phyloP scores from a whole-genome alignment of 495 filamentous ascomycete genomes.

The Daldinia grandis region DNA sequence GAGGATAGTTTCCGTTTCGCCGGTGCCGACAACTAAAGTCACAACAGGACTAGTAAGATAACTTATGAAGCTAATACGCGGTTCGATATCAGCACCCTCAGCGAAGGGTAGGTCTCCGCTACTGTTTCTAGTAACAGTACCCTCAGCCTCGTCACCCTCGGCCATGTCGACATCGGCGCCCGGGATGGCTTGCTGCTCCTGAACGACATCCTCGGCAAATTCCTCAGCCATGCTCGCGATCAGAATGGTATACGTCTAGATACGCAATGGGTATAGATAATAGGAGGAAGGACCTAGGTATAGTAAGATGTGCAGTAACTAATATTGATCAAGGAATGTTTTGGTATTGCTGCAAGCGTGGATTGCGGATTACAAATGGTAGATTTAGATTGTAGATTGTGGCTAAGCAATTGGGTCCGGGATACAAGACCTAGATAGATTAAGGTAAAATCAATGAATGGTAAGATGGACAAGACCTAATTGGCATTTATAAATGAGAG shows the following conservation, averaged over 20 bases:
- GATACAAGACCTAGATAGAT: neutral
- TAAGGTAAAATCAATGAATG: too few species aligned
- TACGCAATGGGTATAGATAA: neutral
- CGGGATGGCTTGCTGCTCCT: constrained; percentile 49
- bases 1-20: constrained; percentile 67
- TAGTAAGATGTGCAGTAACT: neutral
- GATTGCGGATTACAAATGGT: neutral
- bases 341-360: neutral
- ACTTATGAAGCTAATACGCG: constrained; percentile 58
- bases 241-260: neutral
- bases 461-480: too few species aligned
- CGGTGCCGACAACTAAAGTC: constrained; percentile 74
- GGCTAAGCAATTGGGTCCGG: neutral
- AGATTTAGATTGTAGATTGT: neutral
- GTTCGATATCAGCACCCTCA: constrained; percentile 53
- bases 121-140: constrained; percentile 33
- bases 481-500: too few species aligned
- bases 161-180: constrained; percentile 61
- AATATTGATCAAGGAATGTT: neutral
- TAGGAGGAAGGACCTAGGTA: neutral
- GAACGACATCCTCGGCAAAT: constrained; percentile 48
- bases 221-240: constrained; percentile 50
- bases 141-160: constrained; percentile 48
- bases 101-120: constrained; percentile 52
- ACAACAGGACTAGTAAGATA: constrained; percentile 84